Evolutionary conservation across 2,329 filamentous ascomycete species (phyloP).

Genomic region (Microsporum ferrugineum): DNA sequence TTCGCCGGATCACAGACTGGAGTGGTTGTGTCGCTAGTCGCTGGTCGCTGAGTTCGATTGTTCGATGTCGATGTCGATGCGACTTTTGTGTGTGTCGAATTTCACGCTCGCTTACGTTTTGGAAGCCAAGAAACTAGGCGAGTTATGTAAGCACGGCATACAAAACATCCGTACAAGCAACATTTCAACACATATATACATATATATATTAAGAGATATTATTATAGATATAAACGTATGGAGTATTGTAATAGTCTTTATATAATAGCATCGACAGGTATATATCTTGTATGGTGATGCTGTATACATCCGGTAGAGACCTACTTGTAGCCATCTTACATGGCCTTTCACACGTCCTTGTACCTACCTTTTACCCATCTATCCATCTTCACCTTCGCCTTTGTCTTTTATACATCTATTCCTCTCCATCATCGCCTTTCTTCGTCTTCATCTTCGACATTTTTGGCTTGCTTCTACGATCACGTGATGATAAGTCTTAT

Average conservation of each 20-base stretch:
- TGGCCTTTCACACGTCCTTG: too few relatives aligned
- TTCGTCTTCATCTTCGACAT: neutral
- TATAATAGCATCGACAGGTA: too few relatives aligned
- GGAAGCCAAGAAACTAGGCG: slow-evolving; percentile 20
- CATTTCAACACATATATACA: neutral
- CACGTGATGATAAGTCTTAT: slow-evolving; percentile 2
- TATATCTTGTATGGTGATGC: too few relatives aligned
- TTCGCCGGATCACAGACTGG: slow-evolving; percentile 31
- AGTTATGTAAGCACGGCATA: slow-evolving; percentile 15
- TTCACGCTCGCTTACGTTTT: slow-evolving; percentile 6
- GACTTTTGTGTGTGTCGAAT: slow-evolving; percentile 5
- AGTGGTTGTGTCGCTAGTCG: slow-evolving; percentile 13
- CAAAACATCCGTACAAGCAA: slow-evolving; percentile 18
- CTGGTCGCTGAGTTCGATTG: slow-evolving; percentile 26
- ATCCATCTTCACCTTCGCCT: too few relatives aligned
- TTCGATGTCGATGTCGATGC: slow-evolving; percentile 25
- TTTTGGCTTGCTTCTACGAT: neutral
- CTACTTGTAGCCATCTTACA: too few relatives aligned
- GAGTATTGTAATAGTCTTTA: too few relatives aligned
- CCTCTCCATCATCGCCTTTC: neutral
- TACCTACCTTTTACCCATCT: too few relatives aligned
- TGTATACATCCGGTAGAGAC: too few relatives aligned
- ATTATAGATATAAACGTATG: too few relatives aligned
- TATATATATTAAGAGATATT: too few relatives aligned
- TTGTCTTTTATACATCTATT: too few relatives aligned